Percentiles rank a stretch among this genome's conserved stretches.
These are phyloP conservation scores for Choiromyces venosus DNA, from an alignment of 495 filamentous ascomycete genomes.

Conservation along the genomic window DNA sequence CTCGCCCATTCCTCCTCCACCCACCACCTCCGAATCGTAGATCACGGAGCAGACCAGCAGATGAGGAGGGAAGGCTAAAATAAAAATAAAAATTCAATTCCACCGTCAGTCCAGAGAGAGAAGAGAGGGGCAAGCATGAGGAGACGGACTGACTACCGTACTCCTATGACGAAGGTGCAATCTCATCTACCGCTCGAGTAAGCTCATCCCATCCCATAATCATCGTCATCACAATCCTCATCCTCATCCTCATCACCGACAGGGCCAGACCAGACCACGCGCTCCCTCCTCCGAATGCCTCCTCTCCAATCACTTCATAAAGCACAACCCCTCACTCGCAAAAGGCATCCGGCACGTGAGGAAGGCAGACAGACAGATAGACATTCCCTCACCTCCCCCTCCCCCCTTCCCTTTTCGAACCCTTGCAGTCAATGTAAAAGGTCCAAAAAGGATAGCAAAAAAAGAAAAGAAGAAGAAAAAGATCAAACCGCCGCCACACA, in stretches of 20 bases:
- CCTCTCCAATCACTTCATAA: background rate
- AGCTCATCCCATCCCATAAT: background rate
- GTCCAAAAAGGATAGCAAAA: background rate
- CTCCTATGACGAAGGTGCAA: background rate
- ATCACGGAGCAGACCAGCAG: background rate
- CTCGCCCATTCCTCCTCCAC: too few species aligned
- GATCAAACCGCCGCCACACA: slow-evolving; percentile 2
- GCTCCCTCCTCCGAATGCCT: background rate
- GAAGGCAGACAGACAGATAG: background rate
- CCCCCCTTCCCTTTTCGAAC: too few species aligned
- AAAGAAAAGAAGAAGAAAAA: background rate
- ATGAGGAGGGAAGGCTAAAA: background rate
- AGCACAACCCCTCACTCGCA: background rate
- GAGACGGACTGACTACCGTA: background rate
- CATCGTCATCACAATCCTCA: background rate
- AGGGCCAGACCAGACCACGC: background rate
- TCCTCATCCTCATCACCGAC: background rate
- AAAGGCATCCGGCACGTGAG: background rate
- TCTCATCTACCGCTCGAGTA: background rate
- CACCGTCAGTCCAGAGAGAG: background rate
- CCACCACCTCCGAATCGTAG: background rate
- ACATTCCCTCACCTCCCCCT: too few species aligned
- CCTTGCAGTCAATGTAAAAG: background rate
- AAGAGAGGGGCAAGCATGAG: too few species aligned
- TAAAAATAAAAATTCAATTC: background rate